These are phyloP conservation scores for Artomyces pyxidatus DNA, from an alignment of 768 basidiomycete genomes.

Conservation along the genomic window DNA sequence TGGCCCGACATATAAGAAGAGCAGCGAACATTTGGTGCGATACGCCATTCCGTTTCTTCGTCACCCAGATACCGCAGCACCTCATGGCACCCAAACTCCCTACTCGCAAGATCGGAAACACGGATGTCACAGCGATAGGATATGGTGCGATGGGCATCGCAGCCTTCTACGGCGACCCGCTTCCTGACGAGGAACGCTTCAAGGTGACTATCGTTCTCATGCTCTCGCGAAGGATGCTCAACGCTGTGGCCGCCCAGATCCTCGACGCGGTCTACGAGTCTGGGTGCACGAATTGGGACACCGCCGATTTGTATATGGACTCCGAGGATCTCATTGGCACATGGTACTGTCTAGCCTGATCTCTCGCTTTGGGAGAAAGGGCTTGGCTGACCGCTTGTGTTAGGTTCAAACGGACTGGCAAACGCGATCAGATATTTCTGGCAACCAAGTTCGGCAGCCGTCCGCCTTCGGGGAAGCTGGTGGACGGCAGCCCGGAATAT, in stretches of 20 bases:
- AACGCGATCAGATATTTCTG: conserved; percentile 40
- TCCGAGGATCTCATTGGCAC: conserved; percentile 40
- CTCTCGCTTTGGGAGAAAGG: too few relatives aligned
- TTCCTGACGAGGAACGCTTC: conserved; percentile 50
- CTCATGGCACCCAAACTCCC: conserved; percentile 19
- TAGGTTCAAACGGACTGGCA: conserved; percentile 51
- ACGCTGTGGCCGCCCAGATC: conserved; percentile 29
- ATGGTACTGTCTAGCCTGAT: too few relatives aligned
- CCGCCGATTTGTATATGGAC: conserved; percentile 32
- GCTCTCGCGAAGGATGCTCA: too few relatives aligned
- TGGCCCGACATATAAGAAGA: too few relatives aligned
- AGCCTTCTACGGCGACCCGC: conserved; percentile 34
- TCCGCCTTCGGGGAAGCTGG: conserved; percentile 4
- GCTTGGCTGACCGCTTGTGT: too few relatives aligned
- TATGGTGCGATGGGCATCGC: conserved; percentile 57
- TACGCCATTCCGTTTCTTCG: too few relatives aligned
- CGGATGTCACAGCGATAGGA: conserved; percentile 43
- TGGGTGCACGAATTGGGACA: conserved; percentile 42
- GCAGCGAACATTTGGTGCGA: too few relatives aligned
- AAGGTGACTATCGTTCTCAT: too few relatives aligned
- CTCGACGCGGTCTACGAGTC: conserved; percentile 33
- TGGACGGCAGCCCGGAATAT: conserved; percentile 22
- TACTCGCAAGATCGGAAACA: conserved; percentile 37
- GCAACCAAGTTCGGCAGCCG: conserved; percentile 30
- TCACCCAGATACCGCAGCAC: too few relatives aligned